Conservation (phyloP, 495 filamentous ascomycete genomes). For the Rusavskia elegans region DNA sequence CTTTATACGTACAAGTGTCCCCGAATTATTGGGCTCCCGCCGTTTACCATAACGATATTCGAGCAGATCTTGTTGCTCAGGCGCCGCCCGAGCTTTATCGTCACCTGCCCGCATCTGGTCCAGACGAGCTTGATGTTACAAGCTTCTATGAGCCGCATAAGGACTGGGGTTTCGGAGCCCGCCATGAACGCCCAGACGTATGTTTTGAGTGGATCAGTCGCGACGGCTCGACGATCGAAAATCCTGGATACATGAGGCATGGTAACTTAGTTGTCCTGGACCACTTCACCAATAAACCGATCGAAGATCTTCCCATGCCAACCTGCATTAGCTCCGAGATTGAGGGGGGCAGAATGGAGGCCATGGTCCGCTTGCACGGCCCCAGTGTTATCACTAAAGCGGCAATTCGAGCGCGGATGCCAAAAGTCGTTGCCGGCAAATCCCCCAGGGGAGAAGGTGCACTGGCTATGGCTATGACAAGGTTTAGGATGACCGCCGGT, state of each 20-base stretch:
- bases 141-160: background rate
- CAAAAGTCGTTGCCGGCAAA: too few species aligned
- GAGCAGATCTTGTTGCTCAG: background rate
- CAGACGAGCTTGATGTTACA: background rate
- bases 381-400: background rate
- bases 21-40: background rate
- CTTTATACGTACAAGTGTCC: too few species aligned
- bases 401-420: background rate
- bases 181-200: background rate
- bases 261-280: background rate
- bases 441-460: too few species aligned
- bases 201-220: background rate
- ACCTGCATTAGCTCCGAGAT: background rate
- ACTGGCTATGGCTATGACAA: background rate
- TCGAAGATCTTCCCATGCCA: background rate
- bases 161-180: background rate
- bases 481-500: background rate
- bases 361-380: background rate
- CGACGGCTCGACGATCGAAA: background rate
- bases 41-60: background rate
- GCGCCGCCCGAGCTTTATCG: background rate
- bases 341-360: background rate
- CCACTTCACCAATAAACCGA: background rate
- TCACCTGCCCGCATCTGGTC: background rate
- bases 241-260: background rate